Percentiles rank a stretch among this genome's conserved stretches.
These are phyloP conservation scores for Thelonectria rubi DNA, from an alignment of 2,329 filamentous ascomycete species.

Conservation along the genomic window DNA sequence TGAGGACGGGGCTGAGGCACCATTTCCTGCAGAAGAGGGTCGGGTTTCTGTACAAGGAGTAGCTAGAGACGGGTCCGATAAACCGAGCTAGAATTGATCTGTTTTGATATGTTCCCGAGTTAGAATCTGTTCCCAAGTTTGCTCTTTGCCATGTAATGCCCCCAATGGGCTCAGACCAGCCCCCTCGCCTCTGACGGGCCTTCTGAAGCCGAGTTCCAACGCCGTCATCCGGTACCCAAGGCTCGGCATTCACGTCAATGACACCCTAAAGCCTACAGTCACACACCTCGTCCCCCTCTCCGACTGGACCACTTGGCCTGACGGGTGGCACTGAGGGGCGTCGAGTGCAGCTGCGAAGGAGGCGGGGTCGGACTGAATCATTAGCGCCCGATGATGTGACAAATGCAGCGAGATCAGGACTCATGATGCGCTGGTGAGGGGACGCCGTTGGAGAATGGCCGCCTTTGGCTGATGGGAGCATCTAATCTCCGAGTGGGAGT, in stretches of 20 bases:
- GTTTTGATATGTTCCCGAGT: too few species aligned
- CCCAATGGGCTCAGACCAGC: not conserved
- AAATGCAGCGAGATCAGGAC: slow-evolving; percentile 11
- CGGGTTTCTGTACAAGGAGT: slow-evolving; percentile 38
- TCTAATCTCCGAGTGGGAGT: not conserved
- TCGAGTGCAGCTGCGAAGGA: slow-evolving; percentile 6
- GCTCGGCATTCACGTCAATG: not conserved
- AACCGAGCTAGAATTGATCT: too few species aligned
- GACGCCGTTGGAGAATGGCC: slow-evolving; percentile 9
- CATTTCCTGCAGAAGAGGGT: slow-evolving; percentile 36
- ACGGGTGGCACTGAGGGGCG: not conserved
- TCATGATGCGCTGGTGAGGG: slow-evolving; percentile 4
- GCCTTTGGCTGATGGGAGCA: not conserved
- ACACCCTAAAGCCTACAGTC: not conserved
- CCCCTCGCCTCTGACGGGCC: not conserved
- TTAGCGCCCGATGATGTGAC: slow-evolving; percentile 19
- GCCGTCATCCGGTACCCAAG: not conserved
- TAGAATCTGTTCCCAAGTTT: too few species aligned
- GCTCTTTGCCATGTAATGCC: too few species aligned
- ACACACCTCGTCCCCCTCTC: not conserved
- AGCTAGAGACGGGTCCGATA: too few species aligned
- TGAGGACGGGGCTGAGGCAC: slow-evolving; percentile 39
- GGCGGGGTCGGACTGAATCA: slow-evolving; percentile 27
- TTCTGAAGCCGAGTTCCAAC: not conserved
- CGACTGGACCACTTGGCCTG: not conserved